Evolutionary conservation across 2,329 filamentous ascomycete genomes (phyloP), one percentile per base, ranked within the genome.

Genomic region (Colletotrichum spaethianum): DNA sequence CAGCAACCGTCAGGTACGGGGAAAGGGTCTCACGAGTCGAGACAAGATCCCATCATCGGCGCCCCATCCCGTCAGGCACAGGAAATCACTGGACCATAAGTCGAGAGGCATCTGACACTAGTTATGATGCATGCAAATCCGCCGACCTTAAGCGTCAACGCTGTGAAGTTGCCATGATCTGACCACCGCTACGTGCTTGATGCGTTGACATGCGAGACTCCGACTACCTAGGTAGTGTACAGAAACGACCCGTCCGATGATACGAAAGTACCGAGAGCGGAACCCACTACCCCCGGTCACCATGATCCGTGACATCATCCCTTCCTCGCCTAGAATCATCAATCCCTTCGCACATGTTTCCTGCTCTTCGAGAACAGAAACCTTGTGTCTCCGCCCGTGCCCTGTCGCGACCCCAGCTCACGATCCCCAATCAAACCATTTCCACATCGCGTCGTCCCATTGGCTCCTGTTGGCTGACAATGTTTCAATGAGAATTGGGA

Each of bases 401-500:
- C 70, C 46, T 31, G 65, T 42, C 65, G 53, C 46, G 53, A 38
- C 57, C 69, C 65, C 66, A 40, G 66, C 66, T 72, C 44, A 14
- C 60, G 36, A 26, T 60, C 52, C 38, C 59, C 66, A 72, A 72
- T 72, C 53, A 72, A 72, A 70, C 70, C 59, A 66, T 72, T 72
- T 61, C 66, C 70, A 72, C 70, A 44, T 53, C 23, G n/a, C 20
- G n/a, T 12, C 36, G 36, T 46, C 53, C 50, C 59, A 72, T 72
- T 72, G 70, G 70, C 52, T 52, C 44, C 52, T 23, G 36, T 18
- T 26, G 36, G 59, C 44, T 69, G 59, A 59, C 70, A 64, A 46
- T 72, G 70, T 72, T 72, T 72, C 66, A 72, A 72, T 53, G 23
- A 63, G 70, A 71, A 68, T 68, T 71, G 64, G 64, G 57, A 57